Evolutionary conservation across 306 rosid genomes (phyloP), one percentile per base, ranked within the genome.

Genomic region (Citrullus amarus): DNA sequence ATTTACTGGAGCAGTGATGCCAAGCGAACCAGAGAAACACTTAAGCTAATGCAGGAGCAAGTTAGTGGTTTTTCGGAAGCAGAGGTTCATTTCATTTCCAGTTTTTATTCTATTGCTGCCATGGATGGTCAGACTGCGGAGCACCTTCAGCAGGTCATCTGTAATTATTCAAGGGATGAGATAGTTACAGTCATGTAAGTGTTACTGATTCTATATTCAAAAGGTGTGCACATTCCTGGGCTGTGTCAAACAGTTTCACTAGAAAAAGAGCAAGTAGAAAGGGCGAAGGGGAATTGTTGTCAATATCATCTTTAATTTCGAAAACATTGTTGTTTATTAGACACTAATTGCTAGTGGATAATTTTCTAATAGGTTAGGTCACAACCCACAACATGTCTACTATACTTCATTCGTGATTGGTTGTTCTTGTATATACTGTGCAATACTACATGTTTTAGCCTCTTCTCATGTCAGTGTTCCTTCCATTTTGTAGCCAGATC

Each of bases 51-150:
- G 98, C 97, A 95, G 87, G 89, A 88, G 82, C 88, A 91, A 83
- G 96, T 88, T 75, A 81, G 77, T 75, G 90, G 80, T 57, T 87
- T 95, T 80, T 66, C 82, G 71, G 92, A 90, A 69, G 96, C 98
- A 32, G 91, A 95, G 88, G 91, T 95, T 79, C 92, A 82, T 85
- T 92, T 87, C 83, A 77, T 95, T 82, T 87, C 98, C 58, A 95
- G 98, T 88, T 95, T 95, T 83, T 95, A 95, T 87, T 92, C 97
- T 12, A 87, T 95, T 80, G 97, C 98, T 3, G 98, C 93, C 69
- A 95, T 95, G 98, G 98, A 95, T 80, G 98, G 98, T n/a, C 98
- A 95, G 86, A 95, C 98, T 4, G 98, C 98, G 9, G 95, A 89
- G 85, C 98, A 95, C 84, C 94, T 95, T 80, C 98, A 89, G 68